Percentiles rank a stretch among this genome's conserved stretches.
Conservation (phyloP, 257 asterid species). For the Solanum medicagineum region DNA sequence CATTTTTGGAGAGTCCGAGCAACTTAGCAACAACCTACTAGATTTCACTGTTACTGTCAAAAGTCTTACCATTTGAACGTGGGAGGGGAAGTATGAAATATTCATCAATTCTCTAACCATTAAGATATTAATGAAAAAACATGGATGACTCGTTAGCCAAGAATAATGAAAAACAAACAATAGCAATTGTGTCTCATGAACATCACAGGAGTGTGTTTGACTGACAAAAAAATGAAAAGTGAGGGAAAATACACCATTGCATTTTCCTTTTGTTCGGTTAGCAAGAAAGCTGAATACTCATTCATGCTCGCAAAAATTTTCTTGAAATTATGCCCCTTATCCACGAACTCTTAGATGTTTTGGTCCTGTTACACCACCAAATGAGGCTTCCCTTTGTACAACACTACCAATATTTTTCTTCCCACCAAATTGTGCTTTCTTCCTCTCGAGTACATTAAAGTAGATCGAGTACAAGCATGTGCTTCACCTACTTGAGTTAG, state of each 20-base stretch:
- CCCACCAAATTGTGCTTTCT: background rate
- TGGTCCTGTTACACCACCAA: background rate
- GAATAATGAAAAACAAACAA: background rate
- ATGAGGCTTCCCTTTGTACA: background rate
- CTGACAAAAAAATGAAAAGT: background rate
- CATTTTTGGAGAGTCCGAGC: too few species aligned
- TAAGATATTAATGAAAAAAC: background rate
- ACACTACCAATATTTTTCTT: background rate
- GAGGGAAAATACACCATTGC: background rate
- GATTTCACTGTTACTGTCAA: background rate
- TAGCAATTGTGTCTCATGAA: background rate
- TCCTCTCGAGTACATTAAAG: background rate
- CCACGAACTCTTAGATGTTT: background rate
- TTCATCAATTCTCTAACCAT: background rate
- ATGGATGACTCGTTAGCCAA: background rate
- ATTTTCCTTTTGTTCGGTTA: background rate
- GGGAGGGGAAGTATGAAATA: background rate
- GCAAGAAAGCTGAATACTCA: background rate
- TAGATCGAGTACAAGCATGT: background rate
- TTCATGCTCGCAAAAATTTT: background rate
- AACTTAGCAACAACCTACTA: background rate
- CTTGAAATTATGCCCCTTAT: background rate
- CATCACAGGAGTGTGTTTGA: background rate
- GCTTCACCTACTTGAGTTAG: background rate
- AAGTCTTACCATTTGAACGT: background rate